Base-by-base conservation (phyloP, 2,329 filamentous ascomycete species). In the Pseudogymnoascus verrucosus region DNA sequence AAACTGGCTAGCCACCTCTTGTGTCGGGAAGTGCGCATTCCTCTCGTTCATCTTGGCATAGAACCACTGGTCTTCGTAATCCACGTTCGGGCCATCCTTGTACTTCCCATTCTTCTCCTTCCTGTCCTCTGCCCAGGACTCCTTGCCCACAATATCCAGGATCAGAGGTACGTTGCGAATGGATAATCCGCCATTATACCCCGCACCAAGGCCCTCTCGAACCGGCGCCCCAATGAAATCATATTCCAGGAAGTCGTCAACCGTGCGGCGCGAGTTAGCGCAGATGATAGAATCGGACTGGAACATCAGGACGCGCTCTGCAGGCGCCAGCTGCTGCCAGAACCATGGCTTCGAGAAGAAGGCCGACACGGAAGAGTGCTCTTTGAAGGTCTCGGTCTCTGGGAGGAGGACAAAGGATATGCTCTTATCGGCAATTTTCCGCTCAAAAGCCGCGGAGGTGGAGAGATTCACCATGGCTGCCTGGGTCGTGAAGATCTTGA, bases 401-500 rank as follows among this genome's bases (percentile, higher is more conserved):
- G 77, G 77, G 1, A 80, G 71, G 64, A 73, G 71, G 16, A 75
- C 74, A 57, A 80, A 71, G 64, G 76, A 70, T 64, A 80, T 70
- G n/a, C 68, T 65, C 12, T 72, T 70, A 3, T 68, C 62, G 16
- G 68, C 67, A 5, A 78, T 64, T n/a, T 76, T 74, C 5, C 76
- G 76, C 10, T 69, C 69, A 62, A 78, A 74, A 10, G 76, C 67
- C 1, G 74, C 71, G 3, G 74, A 75, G 67, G 67, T 34, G 69
- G 65, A 23, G 62, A 63, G 31, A 40, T 60, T 39, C 16, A 7
- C 26, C 16, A 60, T 40, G 47, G 26, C 21, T 3, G 31, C 42
- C n/a, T 54, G 21, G 23, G 5, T 71, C 68, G 78, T 80, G 66
- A 76, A 78, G 44, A 79, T 74, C 21, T 79, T 71, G 40, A 80